Evolutionary conservation across 192 early-diverging fungal genomes (phyloP).

Genomic region (Backusella liffmaniae): DNA sequence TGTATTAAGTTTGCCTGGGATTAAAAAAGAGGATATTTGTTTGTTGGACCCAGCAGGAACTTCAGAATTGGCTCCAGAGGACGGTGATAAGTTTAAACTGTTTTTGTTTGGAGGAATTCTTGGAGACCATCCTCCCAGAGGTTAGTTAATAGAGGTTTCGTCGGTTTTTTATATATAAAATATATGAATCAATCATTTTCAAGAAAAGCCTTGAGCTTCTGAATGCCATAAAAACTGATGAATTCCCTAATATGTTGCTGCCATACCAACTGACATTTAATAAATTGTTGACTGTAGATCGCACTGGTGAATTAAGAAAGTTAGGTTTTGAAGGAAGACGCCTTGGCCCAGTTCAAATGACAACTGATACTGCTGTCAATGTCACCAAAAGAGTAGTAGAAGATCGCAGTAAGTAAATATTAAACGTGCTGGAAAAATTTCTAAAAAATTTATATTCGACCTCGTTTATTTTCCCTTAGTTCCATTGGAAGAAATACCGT

Average conservation of each 20-base stretch:
- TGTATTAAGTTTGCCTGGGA: slow-evolving; percentile 45
- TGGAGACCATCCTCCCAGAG: slow-evolving; percentile 66
- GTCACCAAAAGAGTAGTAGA: slow-evolving; percentile 70
- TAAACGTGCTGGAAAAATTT: not conserved
- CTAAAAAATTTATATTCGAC: not conserved
- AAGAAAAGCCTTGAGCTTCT: too few relatives aligned
- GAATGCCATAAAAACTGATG: too few relatives aligned
- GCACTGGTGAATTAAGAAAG: slow-evolving; percentile 60
- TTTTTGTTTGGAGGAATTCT: slow-evolving; percentile 84
- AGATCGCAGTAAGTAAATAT: slow-evolving; percentile 44
- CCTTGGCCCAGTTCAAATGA: slow-evolving; percentile 80
- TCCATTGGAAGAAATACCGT: slow-evolving; percentile 61
- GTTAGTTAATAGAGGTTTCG: slow-evolving; percentile 24
- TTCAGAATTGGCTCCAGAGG: slow-evolving; percentile 57
- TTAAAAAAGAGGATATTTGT: slow-evolving; percentile 57
- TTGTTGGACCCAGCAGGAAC: slow-evolving; percentile 69
- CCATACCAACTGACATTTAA: not conserved
- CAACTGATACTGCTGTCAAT: slow-evolving; percentile 80
- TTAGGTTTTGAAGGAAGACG: slow-evolving; percentile 70
- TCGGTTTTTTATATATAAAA: too few relatives aligned
- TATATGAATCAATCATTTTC: too few relatives aligned
- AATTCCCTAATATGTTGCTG: not conserved
- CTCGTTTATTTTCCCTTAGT: slow-evolving; percentile 27
- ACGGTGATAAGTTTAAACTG: slow-evolving; percentile 66
- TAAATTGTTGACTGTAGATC: slow-evolving; percentile 34